These are phyloP conservation scores for Colletotrichum navitas DNA, from an alignment of 2,329 filamentous ascomycete species.

Conservation along the genomic window DNA sequence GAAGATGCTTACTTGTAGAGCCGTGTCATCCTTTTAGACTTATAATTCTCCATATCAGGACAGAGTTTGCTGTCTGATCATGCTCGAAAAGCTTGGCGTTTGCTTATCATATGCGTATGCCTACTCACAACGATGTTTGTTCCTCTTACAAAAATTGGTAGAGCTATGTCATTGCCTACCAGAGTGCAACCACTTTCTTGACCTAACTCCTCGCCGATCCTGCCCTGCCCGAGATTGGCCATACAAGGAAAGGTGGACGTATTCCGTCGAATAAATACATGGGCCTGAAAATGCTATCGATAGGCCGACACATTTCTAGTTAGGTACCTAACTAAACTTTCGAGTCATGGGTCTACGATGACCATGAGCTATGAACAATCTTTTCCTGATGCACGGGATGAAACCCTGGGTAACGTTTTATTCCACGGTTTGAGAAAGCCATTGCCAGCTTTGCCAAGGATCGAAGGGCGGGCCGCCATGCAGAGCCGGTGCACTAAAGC, in stretches of 20 bases:
- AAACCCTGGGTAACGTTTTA: slow-evolving; percentile 8
- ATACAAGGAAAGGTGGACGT: neutral
- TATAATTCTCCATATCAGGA: neutral
- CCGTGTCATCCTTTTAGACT: neutral
- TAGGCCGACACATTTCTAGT: slow-evolving; percentile 21
- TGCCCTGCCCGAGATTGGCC: neutral
- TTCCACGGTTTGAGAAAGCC: slow-evolving; percentile 21
- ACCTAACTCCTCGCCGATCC: neutral
- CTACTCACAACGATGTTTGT: neutral
- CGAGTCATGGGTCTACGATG: slow-evolving; percentile 26
- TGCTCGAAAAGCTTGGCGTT: slow-evolving; percentile 1
- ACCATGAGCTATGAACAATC: neutral
- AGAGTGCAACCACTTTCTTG: neutral
- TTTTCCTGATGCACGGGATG: neutral
- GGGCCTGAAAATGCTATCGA: neutral
- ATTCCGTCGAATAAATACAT: neutral
- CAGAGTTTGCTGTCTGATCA: slow-evolving; percentile 11
- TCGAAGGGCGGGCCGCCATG: slow-evolving; percentile 15
- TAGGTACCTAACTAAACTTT: neutral
- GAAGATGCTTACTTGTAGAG: neutral
- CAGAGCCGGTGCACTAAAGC: slow-evolving; percentile 6
- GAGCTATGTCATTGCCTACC: neutral
- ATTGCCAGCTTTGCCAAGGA: neutral
- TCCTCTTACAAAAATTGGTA: neutral
- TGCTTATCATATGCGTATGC: neutral